These are phyloP conservation scores for Ganoderma lingzhi DNA, from an alignment of 1,284 basidiomycete species.

Conservation along the genomic window DNA sequence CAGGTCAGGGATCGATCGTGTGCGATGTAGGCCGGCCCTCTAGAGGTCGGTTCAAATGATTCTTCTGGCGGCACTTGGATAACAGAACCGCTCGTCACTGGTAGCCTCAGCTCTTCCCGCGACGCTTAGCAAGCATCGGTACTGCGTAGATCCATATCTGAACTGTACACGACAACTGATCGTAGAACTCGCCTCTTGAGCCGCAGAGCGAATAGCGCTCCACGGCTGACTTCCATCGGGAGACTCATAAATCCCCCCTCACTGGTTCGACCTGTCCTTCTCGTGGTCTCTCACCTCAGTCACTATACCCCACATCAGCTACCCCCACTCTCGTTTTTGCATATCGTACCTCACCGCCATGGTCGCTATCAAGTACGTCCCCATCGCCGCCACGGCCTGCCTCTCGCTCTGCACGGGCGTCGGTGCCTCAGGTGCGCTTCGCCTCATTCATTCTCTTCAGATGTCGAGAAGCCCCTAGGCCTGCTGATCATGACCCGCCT, in stretches of 20 bases:
- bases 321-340: background rate
- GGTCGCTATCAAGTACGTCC: conserved; percentile 1
- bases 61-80: background rate
- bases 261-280: background rate
- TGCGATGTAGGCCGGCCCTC: no score
- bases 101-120: background rate
- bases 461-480: background rate
- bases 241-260: background rate
- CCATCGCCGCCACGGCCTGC: background rate
- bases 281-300: background rate
- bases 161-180: background rate
- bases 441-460: background rate
- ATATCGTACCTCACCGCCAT: background rate
- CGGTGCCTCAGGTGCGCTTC: background rate
- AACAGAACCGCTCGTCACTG: background rate
- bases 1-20: no score
- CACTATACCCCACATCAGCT: background rate
- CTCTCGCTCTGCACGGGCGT: background rate
- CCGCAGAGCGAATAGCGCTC: background rate
- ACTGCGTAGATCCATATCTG: background rate
- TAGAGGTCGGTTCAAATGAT: background rate
- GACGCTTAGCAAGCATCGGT: no score
- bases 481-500: background rate
- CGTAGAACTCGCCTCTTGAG: background rate
- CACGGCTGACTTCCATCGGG: background rate